phyloP scores from a whole-genome alignment of 192 early-diverging fungal genomes.

The Nowakowskiella sp. region DNA sequence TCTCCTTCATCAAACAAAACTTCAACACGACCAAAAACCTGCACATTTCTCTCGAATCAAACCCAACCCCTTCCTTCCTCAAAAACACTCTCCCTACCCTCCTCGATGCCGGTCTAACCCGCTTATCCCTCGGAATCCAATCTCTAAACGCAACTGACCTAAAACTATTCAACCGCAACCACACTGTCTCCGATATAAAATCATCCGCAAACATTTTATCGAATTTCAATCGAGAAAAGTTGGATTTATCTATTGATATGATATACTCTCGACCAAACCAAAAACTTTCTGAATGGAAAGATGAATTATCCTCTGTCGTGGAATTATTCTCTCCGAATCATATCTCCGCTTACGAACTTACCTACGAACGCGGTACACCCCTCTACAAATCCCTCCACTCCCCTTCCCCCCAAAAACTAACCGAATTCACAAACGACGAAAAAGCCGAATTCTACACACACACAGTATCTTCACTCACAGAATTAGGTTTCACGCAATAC shows the following conservation, averaged over 20 bases:
- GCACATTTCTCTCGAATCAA: slow-evolving; percentile 43
- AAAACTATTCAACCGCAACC: slow-evolving; percentile 34
- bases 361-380: slow-evolving; percentile 44
- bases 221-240: slow-evolving; percentile 26
- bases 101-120: slow-evolving; percentile 34
- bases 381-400: too few species aligned
- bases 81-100: slow-evolving; percentile 19
- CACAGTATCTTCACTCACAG: too few species aligned
- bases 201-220: too few species aligned
- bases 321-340: slow-evolving; percentile 21
- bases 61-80: too few species aligned
- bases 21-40: slow-evolving; percentile 16
- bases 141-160: slow-evolving; percentile 30
- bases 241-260: slow-evolving; percentile 39
- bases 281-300: slow-evolving; percentile 24
- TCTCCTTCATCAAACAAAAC: slow-evolving; percentile 17
- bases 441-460: too few species aligned
- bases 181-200: too few species aligned
- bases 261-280: slow-evolving; percentile 45
- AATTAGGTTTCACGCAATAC: slow-evolving; percentile 40
- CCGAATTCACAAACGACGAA: slow-evolving; percentile 19
- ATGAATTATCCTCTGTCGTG: slow-evolving; percentile 26
- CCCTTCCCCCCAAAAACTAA: neutral
- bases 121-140: slow-evolving; percentile 48
- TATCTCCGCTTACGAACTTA: slow-evolving; percentile 49